These are phyloP conservation scores for Ganoderma lingzhi DNA, from an alignment of 1,284 basidiomycete species.

Conservation along the genomic window DNA sequence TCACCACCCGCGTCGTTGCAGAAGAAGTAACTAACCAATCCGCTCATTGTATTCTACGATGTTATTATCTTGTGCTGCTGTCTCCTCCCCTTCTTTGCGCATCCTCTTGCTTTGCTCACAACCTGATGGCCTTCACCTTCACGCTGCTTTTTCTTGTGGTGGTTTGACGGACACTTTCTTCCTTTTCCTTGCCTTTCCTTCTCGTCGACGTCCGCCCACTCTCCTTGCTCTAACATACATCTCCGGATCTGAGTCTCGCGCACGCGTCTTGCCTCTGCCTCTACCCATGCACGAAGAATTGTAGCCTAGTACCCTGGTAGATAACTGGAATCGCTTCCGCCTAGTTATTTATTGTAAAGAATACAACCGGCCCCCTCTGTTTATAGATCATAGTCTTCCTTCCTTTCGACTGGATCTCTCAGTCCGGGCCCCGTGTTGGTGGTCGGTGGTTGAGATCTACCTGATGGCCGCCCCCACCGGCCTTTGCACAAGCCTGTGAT, in stretches of 20 bases:
- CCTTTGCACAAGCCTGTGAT: not conserved
- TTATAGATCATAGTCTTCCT: not conserved
- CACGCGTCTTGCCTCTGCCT: slow-evolving; percentile 3
- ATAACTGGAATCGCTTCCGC: slow-evolving; percentile 32
- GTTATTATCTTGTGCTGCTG: slow-evolving; percentile 19
- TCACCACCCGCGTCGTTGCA: slow-evolving; percentile 15
- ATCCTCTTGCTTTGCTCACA: slow-evolving; percentile 3
- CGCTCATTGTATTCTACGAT: slow-evolving; percentile 23
- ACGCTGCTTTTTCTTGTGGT: not conserved
- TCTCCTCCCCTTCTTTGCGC: slow-evolving; percentile 12
- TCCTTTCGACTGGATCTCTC: not conserved
- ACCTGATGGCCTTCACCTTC: not conserved
- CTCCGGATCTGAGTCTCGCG: not conserved
- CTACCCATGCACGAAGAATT: slow-evolving; percentile 25
- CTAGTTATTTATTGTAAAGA: slow-evolving; percentile 38
- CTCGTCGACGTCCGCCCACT: not conserved
- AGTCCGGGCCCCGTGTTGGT: not conserved
- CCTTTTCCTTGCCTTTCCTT: not conserved
- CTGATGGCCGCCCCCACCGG: not conserved
- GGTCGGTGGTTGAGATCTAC: not conserved
- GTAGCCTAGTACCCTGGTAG: slow-evolving; percentile 41
- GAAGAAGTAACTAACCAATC: slow-evolving; percentile 17
- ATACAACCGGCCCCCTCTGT: slow-evolving; percentile 16
- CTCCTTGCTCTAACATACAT: slow-evolving; percentile 10
- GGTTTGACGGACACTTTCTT: not conserved